Percentiles rank a stretch among this genome's conserved stretches.
Conservation (phyloP, 768 basidiomycete genomes). For the Russula emetica region DNA sequence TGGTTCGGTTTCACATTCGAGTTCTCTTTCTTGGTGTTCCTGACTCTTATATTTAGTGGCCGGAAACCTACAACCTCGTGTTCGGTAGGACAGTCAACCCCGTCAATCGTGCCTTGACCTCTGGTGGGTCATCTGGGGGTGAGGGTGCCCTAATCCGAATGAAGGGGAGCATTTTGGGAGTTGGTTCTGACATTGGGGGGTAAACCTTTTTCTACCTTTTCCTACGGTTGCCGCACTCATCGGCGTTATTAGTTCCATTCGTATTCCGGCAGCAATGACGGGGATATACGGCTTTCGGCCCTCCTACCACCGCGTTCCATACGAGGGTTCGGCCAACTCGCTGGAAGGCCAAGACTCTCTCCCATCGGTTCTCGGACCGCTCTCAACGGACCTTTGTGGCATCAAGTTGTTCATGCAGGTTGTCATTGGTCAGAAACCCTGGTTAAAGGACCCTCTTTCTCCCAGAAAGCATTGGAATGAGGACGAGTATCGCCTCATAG, state of each 20-base stretch:
- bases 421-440: slow-evolving; percentile 56
- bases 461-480: slow-evolving; percentile 59
- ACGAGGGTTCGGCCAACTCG: slow-evolving; percentile 58
- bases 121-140: slow-evolving; percentile 82
- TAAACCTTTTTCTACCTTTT: slow-evolving; percentile 31
- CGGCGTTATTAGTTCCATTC: slow-evolving; percentile 50
- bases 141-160: slow-evolving; percentile 73
- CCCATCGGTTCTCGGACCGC: slow-evolving; percentile 70
- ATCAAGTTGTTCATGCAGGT: slow-evolving; percentile 63
- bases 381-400: slow-evolving; percentile 54
- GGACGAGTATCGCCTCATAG: slow-evolving; percentile 52
- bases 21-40: neutral
- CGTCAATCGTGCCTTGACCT: slow-evolving; percentile 61
- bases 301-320: slow-evolving; percentile 66
- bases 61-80: slow-evolving; percentile 72
- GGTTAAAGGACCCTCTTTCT: slow-evolving; percentile 60
- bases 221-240: slow-evolving; percentile 2
- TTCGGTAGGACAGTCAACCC: slow-evolving; percentile 81
- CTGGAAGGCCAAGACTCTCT: slow-evolving; percentile 69
- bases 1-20: slow-evolving; percentile 34
- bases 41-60: slow-evolving; percentile 46
- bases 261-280: slow-evolving; percentile 64
- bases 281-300: slow-evolving; percentile 71
- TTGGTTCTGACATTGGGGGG: slow-evolving; percentile 83
- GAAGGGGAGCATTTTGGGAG: slow-evolving; percentile 49